Conservation (phyloP, 352 stramenopile species). For the Blastocystis sp. region DNA sequence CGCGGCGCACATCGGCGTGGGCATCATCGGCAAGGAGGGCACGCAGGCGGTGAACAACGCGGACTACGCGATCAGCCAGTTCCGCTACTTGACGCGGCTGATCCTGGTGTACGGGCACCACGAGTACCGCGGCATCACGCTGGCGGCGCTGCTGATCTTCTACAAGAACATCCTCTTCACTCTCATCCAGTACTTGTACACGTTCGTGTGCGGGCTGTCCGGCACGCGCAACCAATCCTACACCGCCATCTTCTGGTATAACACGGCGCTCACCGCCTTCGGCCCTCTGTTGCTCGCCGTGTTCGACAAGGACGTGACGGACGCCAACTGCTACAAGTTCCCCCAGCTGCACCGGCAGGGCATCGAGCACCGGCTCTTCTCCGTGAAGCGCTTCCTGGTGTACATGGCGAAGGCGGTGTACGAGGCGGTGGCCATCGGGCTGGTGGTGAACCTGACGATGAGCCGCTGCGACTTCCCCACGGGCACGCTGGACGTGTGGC, state of each 20-base stretch:
- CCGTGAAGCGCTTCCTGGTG: neutral
- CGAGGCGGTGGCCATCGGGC: conserved; percentile 6
- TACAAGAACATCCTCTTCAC: conserved; percentile 97
- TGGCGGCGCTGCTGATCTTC: conserved; percentile 92
- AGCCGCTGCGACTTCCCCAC: neutral
- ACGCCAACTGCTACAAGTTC: conserved; percentile 8
- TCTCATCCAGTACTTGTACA: conserved; percentile 85
- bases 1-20: conserved; percentile 93
- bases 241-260: conserved; percentile 34
- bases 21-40: conserved; percentile 95
- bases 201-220: conserved; percentile 88
- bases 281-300: conserved; percentile 13
- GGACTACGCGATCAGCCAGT: conserved; percentile 97
- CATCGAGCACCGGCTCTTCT: conserved; percentile 30
- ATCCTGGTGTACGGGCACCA: conserved; percentile 94
- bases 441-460: neutral
- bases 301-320: conserved; percentile 28
- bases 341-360: conserved; percentile 20
- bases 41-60: conserved; percentile 93
- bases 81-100: conserved; percentile 89
- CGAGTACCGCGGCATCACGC: conserved; percentile 93
- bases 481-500: conserved; percentile 8
- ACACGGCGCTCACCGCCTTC: neutral
- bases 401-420: neutral
- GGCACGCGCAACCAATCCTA: conserved; percentile 72